Percentiles rank a stretch among this genome's conserved stretches.
These are phyloP conservation scores for Cercospora canescens DNA, from an alignment of 2,329 filamentous ascomycete genomes.

Conservation along the genomic window DNA sequence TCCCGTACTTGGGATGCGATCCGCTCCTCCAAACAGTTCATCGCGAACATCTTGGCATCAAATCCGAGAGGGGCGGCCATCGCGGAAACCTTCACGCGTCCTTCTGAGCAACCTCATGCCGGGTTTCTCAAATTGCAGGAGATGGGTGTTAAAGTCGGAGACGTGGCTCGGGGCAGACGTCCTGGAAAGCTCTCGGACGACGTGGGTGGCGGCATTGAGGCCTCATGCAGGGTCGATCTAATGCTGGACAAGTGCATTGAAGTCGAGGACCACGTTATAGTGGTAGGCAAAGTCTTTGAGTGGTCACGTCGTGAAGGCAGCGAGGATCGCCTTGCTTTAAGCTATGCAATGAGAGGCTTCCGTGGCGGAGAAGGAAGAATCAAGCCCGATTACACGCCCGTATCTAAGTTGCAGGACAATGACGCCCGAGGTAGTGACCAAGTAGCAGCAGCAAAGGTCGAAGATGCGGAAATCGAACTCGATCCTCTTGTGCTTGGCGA, in stretches of 20 bases:
- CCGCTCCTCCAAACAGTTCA: conserved; percentile 42
- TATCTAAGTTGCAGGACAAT: not conserved
- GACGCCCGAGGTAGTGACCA: not conserved
- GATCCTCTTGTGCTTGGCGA: conserved; percentile 4
- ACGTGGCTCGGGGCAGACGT: not conserved
- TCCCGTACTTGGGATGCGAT: conserved; percentile 59
- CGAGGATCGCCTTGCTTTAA: not conserved
- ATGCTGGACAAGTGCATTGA: conserved; percentile 39
- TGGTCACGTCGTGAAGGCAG: not conserved
- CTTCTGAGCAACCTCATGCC: conserved; percentile 23
- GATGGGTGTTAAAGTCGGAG: not conserved
- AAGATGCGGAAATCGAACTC: not conserved
- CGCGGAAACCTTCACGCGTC: conserved; percentile 36
- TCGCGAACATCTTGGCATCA: conserved; percentile 51
- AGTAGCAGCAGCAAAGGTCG: not conserved
- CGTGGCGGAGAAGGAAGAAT: not conserved
- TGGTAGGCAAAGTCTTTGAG: conserved; percentile 45
- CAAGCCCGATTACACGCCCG: not conserved
- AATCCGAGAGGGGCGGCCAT: conserved; percentile 32
- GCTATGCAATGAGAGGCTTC: conserved; percentile 11
- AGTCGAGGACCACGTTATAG: conserved; percentile 50
- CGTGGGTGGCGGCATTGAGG: conserved; percentile 25
- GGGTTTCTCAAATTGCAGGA: conserved; percentile 23
- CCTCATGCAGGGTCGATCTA: conserved; percentile 38
- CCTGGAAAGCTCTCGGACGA: not conserved